These are phyloP conservation scores for Clavispora santaluciae DNA, from an alignment of 805 yeast species.

Conservation along the genomic window DNA sequence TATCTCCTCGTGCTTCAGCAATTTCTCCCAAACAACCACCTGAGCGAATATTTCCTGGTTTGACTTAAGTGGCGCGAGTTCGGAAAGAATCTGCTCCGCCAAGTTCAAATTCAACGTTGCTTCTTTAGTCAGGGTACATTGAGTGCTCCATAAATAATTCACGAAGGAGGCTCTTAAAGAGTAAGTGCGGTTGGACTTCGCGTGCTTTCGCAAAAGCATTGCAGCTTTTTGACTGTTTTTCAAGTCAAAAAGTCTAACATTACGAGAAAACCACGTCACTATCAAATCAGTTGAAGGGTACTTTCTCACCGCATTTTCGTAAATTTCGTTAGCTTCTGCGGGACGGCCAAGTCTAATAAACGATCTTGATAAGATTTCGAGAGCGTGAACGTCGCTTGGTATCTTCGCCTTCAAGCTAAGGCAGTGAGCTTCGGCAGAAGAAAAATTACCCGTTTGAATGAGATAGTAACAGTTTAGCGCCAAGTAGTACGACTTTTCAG, in stretches of 20 bases:
- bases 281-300: constrained; percentile 48
- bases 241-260: constrained; percentile 44
- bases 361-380: constrained; percentile 44
- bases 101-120: constrained; percentile 1
- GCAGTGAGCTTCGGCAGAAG: constrained; percentile 29
- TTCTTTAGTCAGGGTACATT: constrained; percentile 40
- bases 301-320: constrained; percentile 54
- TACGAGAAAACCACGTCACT: constrained; percentile 53
- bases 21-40: constrained; percentile 43
- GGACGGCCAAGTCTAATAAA: constrained; percentile 29
- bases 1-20: constrained; percentile 30
- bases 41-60: constrained; percentile 67
- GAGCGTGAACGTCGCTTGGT: constrained; percentile 54
- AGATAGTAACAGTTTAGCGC: constrained; percentile 39
- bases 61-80: constrained; percentile 44
- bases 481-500: constrained; percentile 51
- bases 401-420: constrained; percentile 25
- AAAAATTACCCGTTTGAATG: constrained; percentile 27
- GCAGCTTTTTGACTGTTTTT: constrained; percentile 51
- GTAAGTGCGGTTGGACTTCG: constrained; percentile 25
- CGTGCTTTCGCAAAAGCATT: constrained; percentile 34
- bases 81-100: constrained; percentile 43
- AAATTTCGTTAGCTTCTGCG: constrained; percentile 43
- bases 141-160: constrained; percentile 38
- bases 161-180: constrained; percentile 56